Base-by-base conservation (phyloP, 2,329 filamentous ascomycete genomes). In the Fusarium ambrosium region DNA sequence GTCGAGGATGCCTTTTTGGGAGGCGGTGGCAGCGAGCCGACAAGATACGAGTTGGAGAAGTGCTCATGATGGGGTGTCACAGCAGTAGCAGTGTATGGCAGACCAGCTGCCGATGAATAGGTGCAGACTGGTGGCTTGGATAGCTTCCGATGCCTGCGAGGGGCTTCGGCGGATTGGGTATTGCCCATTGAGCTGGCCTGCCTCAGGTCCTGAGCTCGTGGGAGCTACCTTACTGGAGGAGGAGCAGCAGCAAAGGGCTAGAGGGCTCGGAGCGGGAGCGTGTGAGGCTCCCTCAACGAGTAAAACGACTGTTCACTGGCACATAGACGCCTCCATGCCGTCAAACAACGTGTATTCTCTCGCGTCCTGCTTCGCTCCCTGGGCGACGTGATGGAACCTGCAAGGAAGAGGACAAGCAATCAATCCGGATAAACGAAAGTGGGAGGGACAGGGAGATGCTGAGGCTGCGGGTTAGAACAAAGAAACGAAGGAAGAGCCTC, bases 111-210 rank as follows among this genome's bases (percentile, higher is more conserved):
- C 63, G 79, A 76, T 64, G 81, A 80, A 80, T 81, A 82, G 72
- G 81, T 85, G 64, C 81, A 82, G 39, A 83, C 84, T 69, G 83
- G 86, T 69, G 87, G 85, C 79, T 90, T 90, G 61, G 86, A 88
- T 70, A 90, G 84, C 81, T 85, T 89, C 72, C 88, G 86, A 78
- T 85, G 80, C 77, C 81, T 79, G 66, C 78, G 74, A 70, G 82
- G 80, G 79, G 83, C 83, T 80, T 87, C 85, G 75, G 84, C 80
- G 53, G 87, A 90, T 66, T 85, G 80, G 55, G 83, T 80, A 79
- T 89, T 89, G 64, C 88, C 88, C 88, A 90, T 90, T 72, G 63
- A 68, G 61, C 58, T 58, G 65, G 56, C 59, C 34, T 70, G 66
- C 66, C 63, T 68, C 53, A 61, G 65, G 34, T 71, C 71, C 43